Evolutionary conservation across 2,329 filamentous ascomycete genomes (phyloP).

Genomic region (Fusarium sarcochroum): DNA sequence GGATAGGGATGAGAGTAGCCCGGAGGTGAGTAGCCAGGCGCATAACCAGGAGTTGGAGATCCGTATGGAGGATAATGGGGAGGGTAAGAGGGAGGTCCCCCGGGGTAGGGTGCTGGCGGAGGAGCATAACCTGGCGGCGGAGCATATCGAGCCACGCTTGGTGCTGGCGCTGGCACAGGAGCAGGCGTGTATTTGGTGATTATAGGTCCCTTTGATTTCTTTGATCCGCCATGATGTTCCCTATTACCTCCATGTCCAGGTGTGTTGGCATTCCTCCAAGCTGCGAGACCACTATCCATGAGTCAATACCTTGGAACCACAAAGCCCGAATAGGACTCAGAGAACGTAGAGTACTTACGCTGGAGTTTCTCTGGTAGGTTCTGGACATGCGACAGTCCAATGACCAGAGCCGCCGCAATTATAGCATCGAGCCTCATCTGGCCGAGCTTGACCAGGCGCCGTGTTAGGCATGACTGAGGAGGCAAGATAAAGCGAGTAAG

Average conservation of each 20-base stretch:
- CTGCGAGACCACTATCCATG: conserved; percentile 52
- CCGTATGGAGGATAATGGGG: conserved; percentile 45
- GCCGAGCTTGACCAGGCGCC: conserved; percentile 49
- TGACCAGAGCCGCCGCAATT: conserved; percentile 67
- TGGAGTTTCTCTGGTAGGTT: conserved; percentile 62
- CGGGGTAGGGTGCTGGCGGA: conserved; percentile 45
- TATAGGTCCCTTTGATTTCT: conserved; percentile 53
- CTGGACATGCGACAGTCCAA: conserved; percentile 67
- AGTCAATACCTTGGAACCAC: conserved; percentile 24
- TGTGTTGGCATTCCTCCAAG: conserved; percentile 54
- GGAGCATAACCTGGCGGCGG: conserved; percentile 46
- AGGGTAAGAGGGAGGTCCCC: conserved; percentile 44
- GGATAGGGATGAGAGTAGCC: conserved; percentile 46
- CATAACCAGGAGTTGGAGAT: conserved; percentile 41
- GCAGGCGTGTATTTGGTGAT: conserved; percentile 55
- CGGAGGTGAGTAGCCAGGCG: conserved; percentile 47
- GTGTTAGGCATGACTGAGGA: conserved; percentile 49
- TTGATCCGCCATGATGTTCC: conserved; percentile 50
- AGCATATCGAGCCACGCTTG: conserved; percentile 39
- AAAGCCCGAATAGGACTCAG: background rate
- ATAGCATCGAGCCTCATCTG: conserved; percentile 63
- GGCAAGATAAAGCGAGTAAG: conserved; percentile 3
- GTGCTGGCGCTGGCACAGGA: conserved; percentile 39
- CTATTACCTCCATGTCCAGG: conserved; percentile 46
- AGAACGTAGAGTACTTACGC: conserved; percentile 59